These are phyloP conservation scores for Danielozyma ontarioensis DNA, from an alignment of 805 yeast genomes.

Conservation along the genomic window DNA sequence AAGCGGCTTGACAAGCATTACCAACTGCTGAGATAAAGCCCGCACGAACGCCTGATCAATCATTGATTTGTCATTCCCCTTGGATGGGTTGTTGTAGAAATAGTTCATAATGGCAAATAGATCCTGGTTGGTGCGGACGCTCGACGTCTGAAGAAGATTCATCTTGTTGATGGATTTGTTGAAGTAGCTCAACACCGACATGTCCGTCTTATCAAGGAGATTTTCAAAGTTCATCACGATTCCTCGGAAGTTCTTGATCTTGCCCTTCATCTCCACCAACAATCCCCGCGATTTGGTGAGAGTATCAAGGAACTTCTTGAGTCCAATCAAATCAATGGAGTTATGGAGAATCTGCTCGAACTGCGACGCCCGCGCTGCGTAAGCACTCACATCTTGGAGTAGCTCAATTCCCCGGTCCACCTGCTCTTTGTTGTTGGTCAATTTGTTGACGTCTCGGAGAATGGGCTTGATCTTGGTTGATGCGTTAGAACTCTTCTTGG, in stretches of 20 bases:
- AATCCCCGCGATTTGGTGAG: conserved; percentile 39
- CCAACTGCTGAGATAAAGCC: conserved; percentile 25
- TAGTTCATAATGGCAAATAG: conserved; percentile 7
- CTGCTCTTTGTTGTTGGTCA: conserved; percentile 51
- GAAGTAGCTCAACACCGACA: conserved; percentile 47
- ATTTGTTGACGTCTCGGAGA: conserved; percentile 52
- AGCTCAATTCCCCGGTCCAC: conserved; percentile 51
- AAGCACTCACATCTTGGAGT: conserved; percentile 47
- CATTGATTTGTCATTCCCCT: conserved; percentile 2
- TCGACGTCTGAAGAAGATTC: neutral
- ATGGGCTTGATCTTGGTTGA: conserved; percentile 68
- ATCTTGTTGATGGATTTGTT: conserved; percentile 12
- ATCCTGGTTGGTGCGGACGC: conserved; percentile 2
- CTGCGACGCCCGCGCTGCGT: conserved; percentile 41
- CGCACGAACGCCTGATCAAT: conserved; percentile 12
- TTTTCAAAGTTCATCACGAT: conserved; percentile 55
- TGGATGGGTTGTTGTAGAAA: conserved; percentile 6
- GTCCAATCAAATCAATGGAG: conserved; percentile 37
- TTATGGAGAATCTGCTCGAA: conserved; percentile 31
- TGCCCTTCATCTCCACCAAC: conserved; percentile 37
- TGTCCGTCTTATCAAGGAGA: conserved; percentile 53
- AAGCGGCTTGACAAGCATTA: conserved; percentile 39
- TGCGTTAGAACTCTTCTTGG: conserved; percentile 50
- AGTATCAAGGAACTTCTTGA: conserved; percentile 27
- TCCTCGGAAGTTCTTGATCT: conserved; percentile 57